phyloP scores from a whole-genome alignment of 768 basidiomycete species.

The Auriscalpium orientale region DNA sequence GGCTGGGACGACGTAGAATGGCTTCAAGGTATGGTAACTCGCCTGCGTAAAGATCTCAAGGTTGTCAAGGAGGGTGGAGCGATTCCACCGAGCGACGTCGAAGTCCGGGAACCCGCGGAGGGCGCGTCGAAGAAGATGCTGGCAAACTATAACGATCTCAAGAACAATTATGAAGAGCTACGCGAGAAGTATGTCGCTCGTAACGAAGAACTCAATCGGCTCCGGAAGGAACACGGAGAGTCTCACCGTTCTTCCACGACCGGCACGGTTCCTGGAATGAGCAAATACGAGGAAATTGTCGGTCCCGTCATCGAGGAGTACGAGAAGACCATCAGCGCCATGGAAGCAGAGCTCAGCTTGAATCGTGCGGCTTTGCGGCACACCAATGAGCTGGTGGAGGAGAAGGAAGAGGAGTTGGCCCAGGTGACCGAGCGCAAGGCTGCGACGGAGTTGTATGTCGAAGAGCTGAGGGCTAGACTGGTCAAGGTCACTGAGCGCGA shows the following conservation, averaged over 20 bases:
- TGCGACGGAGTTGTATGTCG: slow-evolving; percentile 79
- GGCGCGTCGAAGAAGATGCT: slow-evolving; percentile 66
- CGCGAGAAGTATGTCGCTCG: slow-evolving; percentile 82
- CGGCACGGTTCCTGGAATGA: slow-evolving; percentile 55
- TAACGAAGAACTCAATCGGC: slow-evolving; percentile 77
- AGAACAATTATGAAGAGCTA: slow-evolving; percentile 78
- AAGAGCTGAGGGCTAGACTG: slow-evolving; percentile 75
- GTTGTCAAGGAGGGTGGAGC: slow-evolving; percentile 60
- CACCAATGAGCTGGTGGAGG: slow-evolving; percentile 88
- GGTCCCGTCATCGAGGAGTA: slow-evolving; percentile 98
- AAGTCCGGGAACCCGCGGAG: neutral
- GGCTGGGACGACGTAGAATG: slow-evolving; percentile 99
- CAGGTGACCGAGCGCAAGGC: slow-evolving; percentile 61
- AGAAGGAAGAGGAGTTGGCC: slow-evolving; percentile 78
- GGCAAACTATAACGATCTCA: slow-evolving; percentile 76
- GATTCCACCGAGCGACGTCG: slow-evolving; percentile 12
- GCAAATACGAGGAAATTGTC: slow-evolving; percentile 84
- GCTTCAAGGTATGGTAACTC: slow-evolving; percentile 79
- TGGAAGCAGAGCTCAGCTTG: slow-evolving; percentile 87
- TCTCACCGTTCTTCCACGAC: slow-evolving; percentile 51
- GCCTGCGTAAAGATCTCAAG: slow-evolving; percentile 84
- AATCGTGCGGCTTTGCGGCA: slow-evolving; percentile 82
- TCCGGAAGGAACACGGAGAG: slow-evolving; percentile 73
- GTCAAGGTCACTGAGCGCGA: slow-evolving; percentile 84
- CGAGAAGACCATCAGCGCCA: slow-evolving; percentile 90